Evolutionary conservation across 495 filamentous ascomycete genomes (phyloP), one percentile per base, ranked within the genome.

Genomic region (Aspergillus campestris): DNA sequence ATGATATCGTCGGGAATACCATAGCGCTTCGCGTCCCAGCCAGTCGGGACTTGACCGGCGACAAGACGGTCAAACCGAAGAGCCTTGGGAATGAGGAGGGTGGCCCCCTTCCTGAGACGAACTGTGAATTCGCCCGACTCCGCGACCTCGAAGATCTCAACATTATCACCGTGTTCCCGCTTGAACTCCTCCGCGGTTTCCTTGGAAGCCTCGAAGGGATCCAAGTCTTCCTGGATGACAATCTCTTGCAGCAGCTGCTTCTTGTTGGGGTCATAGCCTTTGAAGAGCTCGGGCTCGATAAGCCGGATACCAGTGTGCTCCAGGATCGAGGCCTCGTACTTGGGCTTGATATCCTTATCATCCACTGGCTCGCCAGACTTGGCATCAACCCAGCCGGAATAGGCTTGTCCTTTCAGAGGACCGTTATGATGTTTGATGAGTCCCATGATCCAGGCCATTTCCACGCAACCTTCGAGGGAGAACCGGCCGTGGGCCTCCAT

Each of bases 361-460:
- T 97, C 90, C 28, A 99, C 89, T 8, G 92, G 92, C 40, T 97
- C 91, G 11, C 87, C 83, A 34, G 86, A 82, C 79, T 96, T 96
- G 48, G 78, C 77, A 58, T 99, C 92, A 44, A 97, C 89, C 92
- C 92, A 99, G 45, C 92, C 92, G 39, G 92, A 87, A 67, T 99
- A 97, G 34, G 83, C 81, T 71, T 95, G 84, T 60, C 94, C 92
- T 70, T 97, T 97, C 61, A 99, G 82, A 7, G 89, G 87, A n/a
- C 92, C 94, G 52, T 97, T 96, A 71, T 95, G 87, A 62, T 99
- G 94, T 71, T 86, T 94, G 67, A 99, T 97, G 46, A 97, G 82
- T 45, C 94, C 94, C 92, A 97, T 99, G 60, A 99, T 87, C 92
- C 92, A 99, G 29, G 92, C 89, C 92, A 99, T 97, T 67, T 99